Conservation (phyloP, 768 basidiomycete genomes). For the Lactarius quietus region DNA sequence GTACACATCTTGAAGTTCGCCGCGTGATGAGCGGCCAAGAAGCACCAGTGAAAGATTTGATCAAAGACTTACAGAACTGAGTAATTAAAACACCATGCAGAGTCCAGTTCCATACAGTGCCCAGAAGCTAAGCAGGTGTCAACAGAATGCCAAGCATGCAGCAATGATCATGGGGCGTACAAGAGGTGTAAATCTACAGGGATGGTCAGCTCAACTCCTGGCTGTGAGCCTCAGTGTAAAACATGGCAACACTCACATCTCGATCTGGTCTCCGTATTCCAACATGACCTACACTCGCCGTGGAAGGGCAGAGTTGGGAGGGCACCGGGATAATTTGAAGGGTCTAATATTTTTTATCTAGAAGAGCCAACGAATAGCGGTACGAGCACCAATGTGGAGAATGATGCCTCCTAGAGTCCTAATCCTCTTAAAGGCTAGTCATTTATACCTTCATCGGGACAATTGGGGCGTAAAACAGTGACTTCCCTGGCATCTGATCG, state of each 20-base stretch:
- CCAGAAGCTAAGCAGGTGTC: constrained; percentile 13
- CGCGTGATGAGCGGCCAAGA: not conserved
- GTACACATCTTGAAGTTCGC: constrained; percentile 16
- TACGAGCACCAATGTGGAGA: too few species aligned
- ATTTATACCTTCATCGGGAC: too few species aligned
- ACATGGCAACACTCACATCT: constrained; percentile 2
- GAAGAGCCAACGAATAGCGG: too few species aligned
- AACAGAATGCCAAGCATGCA: not conserved
- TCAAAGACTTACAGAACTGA: constrained; percentile 9
- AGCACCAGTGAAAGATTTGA: not conserved
- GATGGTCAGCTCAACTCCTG: not conserved
- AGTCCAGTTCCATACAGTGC: constrained; percentile 15
- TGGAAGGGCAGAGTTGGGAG: too few species aligned
- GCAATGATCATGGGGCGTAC: not conserved
- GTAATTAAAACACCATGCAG: constrained; percentile 11
- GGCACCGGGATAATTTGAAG: too few species aligned
- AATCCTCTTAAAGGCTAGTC: too few species aligned
- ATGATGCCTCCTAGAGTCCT: too few species aligned
- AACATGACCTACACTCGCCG: too few species aligned
- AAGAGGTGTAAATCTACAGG: constrained; percentile 8
- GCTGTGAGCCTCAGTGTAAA: not conserved
- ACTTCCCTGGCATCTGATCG: too few species aligned
- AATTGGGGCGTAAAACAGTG: too few species aligned
- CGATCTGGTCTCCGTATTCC: too few species aligned
- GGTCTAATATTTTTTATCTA: too few species aligned